Evolutionary conservation across 208 protist genomes (phyloP).

Genomic region (Leishmania tropica): DNA sequence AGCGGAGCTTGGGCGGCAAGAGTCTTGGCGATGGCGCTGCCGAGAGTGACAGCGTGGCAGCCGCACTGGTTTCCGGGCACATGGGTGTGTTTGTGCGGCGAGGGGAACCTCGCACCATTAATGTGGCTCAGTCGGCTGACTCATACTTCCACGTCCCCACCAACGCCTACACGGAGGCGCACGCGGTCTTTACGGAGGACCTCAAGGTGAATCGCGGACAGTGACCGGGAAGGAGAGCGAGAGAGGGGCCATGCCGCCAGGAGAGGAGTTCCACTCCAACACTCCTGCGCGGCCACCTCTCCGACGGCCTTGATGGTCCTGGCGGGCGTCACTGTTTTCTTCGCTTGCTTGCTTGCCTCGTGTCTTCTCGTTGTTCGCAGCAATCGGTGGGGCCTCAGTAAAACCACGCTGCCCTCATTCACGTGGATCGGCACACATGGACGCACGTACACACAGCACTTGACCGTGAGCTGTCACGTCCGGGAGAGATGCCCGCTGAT

Average conservation of each 20-base stretch:
- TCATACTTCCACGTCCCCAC: slow-evolving; percentile 83
- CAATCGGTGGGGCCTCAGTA: not conserved
- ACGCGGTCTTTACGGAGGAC: slow-evolving; percentile 86
- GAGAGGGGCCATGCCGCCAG: not conserved
- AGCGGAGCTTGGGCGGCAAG: not conserved
- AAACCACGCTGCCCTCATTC: not conserved
- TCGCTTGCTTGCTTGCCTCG: not conserved
- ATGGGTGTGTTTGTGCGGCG: slow-evolving; percentile 58
- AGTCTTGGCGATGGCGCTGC: not conserved
- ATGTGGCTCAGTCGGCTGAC: slow-evolving; percentile 60
- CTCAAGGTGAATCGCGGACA: slow-evolving; percentile 53
- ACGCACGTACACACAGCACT: not conserved
- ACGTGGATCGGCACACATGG: not conserved
- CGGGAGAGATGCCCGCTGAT: not conserved
- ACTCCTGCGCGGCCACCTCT: not conserved
- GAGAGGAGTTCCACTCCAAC: not conserved
- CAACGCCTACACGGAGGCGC: slow-evolving; percentile 81
- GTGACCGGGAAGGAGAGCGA: not conserved
- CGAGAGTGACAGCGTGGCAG: not conserved
- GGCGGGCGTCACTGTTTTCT: not conserved
- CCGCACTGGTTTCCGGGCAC: not conserved
- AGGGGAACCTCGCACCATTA: slow-evolving; percentile 50
- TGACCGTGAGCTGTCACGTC: not conserved
- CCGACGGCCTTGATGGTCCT: not conserved
- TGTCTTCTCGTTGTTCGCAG: slow-evolving; percentile 5